Conservation (phyloP, 1,284 basidiomycete species). For the Ustilago loliicola region DNA sequence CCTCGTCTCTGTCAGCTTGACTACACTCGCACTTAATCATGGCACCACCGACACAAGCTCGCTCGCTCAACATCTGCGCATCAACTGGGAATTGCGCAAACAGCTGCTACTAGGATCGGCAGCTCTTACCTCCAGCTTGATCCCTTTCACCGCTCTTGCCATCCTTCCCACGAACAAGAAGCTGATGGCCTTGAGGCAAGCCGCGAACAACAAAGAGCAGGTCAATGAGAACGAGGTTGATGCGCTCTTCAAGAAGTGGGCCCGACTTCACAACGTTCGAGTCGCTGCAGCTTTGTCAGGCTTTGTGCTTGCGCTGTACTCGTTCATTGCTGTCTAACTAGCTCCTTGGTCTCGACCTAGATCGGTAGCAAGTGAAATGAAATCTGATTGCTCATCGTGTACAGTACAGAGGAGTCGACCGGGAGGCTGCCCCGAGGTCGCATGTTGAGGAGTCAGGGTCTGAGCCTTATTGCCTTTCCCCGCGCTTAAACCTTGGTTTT, state of each 20-base stretch:
- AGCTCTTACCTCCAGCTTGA: constrained; percentile 21
- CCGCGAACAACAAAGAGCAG: constrained; percentile 33
- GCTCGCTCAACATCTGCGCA: constrained; percentile 14
- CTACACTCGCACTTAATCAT: constrained; percentile 16
- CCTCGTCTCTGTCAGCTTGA: constrained; percentile 15
- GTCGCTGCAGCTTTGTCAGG: constrained; percentile 24
- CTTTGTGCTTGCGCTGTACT: constrained; percentile 27
- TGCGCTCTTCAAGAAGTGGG: constrained; percentile 27
- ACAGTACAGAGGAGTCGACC: too few species aligned
- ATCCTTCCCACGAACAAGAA: constrained; percentile 36
- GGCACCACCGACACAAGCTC: constrained; percentile 14
- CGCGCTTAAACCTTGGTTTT: background rate
- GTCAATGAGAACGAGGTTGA: constrained; percentile 25
- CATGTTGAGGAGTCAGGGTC: background rate
- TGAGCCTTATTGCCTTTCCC: background rate
- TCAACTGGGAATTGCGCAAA: constrained; percentile 26
- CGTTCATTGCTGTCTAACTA: constrained; percentile 24
- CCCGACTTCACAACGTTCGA: constrained; percentile 44
- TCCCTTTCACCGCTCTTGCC: constrained; percentile 27
- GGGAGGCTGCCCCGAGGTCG: too few species aligned
- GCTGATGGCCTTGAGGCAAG: constrained; percentile 28
- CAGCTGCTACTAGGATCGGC: constrained; percentile 28
- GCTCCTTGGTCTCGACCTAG: background rate
- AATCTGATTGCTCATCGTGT: background rate
- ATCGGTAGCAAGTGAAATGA: too few species aligned